A percentile compares a stretch with the other conserved stretches of the same genome.
Evolutionary conservation across 495 filamentous ascomycete species (phyloP).

Genomic region (Parachaetomium inaequale): DNA sequence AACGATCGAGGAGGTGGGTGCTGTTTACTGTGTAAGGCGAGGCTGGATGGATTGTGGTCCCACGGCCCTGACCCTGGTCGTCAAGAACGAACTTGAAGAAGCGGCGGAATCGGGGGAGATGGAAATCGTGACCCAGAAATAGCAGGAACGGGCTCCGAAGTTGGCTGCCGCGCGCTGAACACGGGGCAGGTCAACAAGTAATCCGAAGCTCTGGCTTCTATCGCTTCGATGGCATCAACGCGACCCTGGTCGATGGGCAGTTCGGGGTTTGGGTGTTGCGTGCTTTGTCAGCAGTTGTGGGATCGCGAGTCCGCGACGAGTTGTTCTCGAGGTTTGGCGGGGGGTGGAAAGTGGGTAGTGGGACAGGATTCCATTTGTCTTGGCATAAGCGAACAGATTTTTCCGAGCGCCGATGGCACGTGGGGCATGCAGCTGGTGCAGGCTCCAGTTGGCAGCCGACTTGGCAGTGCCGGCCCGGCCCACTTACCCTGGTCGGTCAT

Average conservation of each 20-base stretch:
- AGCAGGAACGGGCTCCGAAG: not conserved
- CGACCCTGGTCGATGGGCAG: not conserved
- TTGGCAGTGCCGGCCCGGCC: no score
- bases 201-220: not conserved
- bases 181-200: not conserved
- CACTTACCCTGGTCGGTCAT: no score
- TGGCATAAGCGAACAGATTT: not conserved
- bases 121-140: not conserved
- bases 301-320: not conserved
- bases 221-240: not conserved
- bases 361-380: not conserved
- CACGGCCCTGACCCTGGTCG: not conserved
- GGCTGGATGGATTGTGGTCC: not conserved
- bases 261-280: not conserved
- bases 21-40: not conserved
- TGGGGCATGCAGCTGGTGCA: no score
- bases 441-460: no score
- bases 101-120: not conserved
- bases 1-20: no score
- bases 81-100: not conserved
- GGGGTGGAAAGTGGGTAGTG: not conserved
- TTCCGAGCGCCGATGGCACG: not conserved
- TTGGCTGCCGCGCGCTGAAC: not conserved
- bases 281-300: slow-evolving; percentile 13
- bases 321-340: not conserved